Percentiles rank a stretch among this genome's conserved stretches.
These are phyloP conservation scores for Plenodomus biglobosus DNA, from an alignment of 2,329 filamentous ascomycete genomes.

Conservation along the genomic window DNA sequence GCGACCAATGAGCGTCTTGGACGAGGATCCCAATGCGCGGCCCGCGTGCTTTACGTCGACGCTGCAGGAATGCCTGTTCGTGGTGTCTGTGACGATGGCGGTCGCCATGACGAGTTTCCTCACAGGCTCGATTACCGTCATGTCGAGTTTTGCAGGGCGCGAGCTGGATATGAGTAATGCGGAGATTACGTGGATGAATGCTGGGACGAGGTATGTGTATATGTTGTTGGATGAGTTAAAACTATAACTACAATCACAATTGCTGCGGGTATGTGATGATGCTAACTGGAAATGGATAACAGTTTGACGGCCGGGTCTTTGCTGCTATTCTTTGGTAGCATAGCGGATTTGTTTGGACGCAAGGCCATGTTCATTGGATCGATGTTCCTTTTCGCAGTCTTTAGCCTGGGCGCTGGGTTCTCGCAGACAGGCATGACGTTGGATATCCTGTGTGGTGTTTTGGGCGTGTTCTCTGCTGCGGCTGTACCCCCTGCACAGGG, in stretches of 20 bases:
- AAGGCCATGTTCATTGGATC: conserved; percentile 62
- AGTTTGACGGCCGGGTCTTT: conserved; percentile 65
- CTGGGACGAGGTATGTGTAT: conserved; percentile 60
- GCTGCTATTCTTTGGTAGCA: conserved; percentile 65
- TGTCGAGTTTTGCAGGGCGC: conserved; percentile 61
- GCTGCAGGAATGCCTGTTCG: conserved; percentile 64
- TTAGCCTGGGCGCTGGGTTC: conserved; percentile 62
- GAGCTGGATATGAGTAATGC: conserved; percentile 65
- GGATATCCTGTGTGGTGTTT: conserved; percentile 63
- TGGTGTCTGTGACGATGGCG: conserved; percentile 67
- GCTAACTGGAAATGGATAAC: too few relatives aligned
- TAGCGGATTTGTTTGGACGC: conserved; percentile 68
- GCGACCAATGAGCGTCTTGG: conserved; percentile 25
- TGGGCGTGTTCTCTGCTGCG: conserved; percentile 66
- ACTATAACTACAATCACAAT: not conserved
- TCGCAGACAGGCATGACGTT: conserved; percentile 60
- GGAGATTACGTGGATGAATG: conserved; percentile 68
- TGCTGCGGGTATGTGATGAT: too few relatives aligned
- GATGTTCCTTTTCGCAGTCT: conserved; percentile 60
- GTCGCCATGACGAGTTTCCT: conserved; percentile 65
- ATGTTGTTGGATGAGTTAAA: too few relatives aligned
- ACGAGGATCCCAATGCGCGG: conserved; percentile 41
- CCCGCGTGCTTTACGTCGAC: conserved; percentile 65
- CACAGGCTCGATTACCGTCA: conserved; percentile 61
- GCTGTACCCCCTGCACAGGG: conserved; percentile 66